A percentile compares a stretch with the other conserved stretches of the same genome.
These are phyloP conservation scores for Lithocarpus polystachyus DNA, from an alignment of 306 rosid genomes.

Conservation along the genomic window DNA sequence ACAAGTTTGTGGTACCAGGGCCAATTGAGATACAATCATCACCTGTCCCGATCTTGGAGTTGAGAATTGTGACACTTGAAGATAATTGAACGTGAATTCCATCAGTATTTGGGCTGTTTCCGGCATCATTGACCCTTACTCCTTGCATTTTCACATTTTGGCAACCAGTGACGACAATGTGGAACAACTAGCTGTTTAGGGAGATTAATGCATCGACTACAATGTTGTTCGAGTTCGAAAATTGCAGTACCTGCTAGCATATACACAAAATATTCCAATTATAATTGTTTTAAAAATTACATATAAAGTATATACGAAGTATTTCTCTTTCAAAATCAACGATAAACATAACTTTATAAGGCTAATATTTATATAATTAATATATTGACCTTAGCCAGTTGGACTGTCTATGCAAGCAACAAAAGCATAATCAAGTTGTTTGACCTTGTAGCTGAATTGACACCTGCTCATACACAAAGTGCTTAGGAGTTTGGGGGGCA, in stretches of 20 bases:
- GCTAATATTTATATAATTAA: too few species aligned
- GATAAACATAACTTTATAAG: too few species aligned
- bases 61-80: constrained; percentile 26
- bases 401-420: too few species aligned
- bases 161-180: constrained; percentile 42
- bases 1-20: constrained; percentile 46
- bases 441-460: too few species aligned
- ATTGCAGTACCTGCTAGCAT: constrained; percentile 35
- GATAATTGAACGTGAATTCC: constrained; percentile 60
- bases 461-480: too few species aligned
- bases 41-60: constrained; percentile 44
- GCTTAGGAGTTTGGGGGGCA: too few species aligned
- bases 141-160: constrained; percentile 36
- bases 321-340: too few species aligned
- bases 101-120: constrained; percentile 58
- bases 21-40: constrained; percentile 62
- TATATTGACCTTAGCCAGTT: too few species aligned
- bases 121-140: constrained; percentile 24
- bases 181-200: constrained; percentile 50
- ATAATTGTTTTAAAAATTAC: too few species aligned
- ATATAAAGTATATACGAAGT: not conserved
- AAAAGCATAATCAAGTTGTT: too few species aligned
- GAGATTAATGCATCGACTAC: constrained; percentile 33
- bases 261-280: not conserved
- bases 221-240: constrained; percentile 40